Percentiles rank a stretch among this genome's conserved stretches.
These are phyloP conservation scores for Scutellaria minor DNA, from an alignment of 257 asterid genomes.

Conservation along the genomic window DNA sequence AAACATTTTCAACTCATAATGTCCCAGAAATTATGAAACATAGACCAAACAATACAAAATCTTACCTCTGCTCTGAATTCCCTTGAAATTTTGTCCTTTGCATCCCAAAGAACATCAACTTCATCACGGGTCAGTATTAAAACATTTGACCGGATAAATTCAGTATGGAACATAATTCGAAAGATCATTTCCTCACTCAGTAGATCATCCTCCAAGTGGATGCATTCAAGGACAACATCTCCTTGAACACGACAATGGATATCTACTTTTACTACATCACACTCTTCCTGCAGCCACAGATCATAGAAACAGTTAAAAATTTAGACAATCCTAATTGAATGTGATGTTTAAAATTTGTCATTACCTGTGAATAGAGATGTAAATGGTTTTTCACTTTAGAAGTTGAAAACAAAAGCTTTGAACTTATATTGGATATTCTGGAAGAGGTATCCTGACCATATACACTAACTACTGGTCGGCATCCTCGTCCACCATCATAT, in stretches of 20 bases:
- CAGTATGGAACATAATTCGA: conserved; percentile 91
- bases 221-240: conserved; percentile 93
- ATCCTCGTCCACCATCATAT: conserved; percentile 76
- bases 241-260: conserved; percentile 80
- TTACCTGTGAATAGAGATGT: conserved; percentile 77
- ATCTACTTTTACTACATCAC: conserved; percentile 77
- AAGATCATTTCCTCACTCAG: conserved; percentile 85
- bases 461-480: conserved; percentile 80
- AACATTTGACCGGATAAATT: conserved; percentile 82
- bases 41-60: conserved; percentile 42
- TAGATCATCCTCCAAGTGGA: conserved; percentile 84
- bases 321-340: conserved; percentile 23
- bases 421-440: conserved; percentile 64
- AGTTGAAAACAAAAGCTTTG: conserved; percentile 88
- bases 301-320: conserved; percentile 37
- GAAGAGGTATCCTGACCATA: conserved; percentile 90
- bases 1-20: conserved; percentile 46
- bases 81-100: conserved; percentile 70
- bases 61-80: conserved; percentile 94
- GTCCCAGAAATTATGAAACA: conserved; percentile 41
- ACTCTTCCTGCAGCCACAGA: conserved; percentile 79
- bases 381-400: conserved; percentile 56
- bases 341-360: conserved; percentile 38
- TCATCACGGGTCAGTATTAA: conserved; percentile 83
- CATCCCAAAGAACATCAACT: conserved; percentile 88